A percentile compares a stretch with the other conserved stretches of the same genome.
Evolutionary conservation across 306 rosid species (phyloP).

Genomic region (Castanospermum australe): DNA sequence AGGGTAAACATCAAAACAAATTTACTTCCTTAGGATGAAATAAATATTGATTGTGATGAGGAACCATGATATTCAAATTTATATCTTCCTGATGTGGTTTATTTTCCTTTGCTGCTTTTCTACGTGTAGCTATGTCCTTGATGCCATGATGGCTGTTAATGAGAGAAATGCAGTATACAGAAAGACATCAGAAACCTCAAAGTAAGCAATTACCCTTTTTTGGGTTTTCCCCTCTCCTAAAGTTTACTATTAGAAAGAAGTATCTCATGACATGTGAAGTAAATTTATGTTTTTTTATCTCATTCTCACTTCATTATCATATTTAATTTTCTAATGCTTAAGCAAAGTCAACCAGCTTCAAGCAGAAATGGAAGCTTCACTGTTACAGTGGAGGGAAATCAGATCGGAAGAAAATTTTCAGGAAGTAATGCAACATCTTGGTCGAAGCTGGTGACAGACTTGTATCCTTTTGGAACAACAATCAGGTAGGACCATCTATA

Average conservation of each 20-base stretch:
- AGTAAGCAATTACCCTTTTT: constrained; percentile 48
- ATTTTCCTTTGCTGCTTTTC: background rate
- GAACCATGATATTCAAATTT: background rate
- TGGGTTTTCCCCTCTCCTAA: constrained; percentile 3
- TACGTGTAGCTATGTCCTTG: constrained; percentile 63
- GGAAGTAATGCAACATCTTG: constrained; percentile 56
- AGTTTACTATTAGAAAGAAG: constrained; percentile 13
- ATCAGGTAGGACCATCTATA: constrained; percentile 52
- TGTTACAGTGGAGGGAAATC: constrained; percentile 54
- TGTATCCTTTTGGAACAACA: constrained; percentile 68
- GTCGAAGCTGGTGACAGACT: constrained; percentile 70
- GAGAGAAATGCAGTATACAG: constrained; percentile 46
- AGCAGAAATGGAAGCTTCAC: constrained; percentile 65
- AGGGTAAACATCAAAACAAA: constrained; percentile 58
- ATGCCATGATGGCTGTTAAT: constrained; percentile 61
- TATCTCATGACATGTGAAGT: constrained; percentile 13
- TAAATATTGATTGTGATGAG: constrained; percentile 9
- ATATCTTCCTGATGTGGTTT: constrained; percentile 23
- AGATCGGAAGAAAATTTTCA: constrained; percentile 35
- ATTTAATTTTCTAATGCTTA: constrained; percentile 52
- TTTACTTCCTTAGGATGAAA: constrained; percentile 17
- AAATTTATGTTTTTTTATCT: constrained; percentile 20
- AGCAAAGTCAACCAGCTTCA: constrained; percentile 94
- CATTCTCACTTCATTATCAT: constrained; percentile 41
- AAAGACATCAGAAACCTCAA: constrained; percentile 45